Conservation (phyloP, 1,284 basidiomycete species). For the Meripilus lineatus region DNA sequence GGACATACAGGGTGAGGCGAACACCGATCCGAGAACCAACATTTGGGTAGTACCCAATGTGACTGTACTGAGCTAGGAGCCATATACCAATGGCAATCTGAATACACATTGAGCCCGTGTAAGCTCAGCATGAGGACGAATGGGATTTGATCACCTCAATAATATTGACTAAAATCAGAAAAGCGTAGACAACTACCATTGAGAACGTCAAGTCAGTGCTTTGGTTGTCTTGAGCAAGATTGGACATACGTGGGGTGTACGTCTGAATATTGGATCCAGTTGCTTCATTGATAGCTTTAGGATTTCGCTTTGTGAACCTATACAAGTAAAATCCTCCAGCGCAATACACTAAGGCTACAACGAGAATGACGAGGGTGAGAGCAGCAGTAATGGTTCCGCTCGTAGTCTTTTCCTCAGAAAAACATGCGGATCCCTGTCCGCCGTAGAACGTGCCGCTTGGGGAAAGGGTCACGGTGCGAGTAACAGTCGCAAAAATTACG, state of each 20-base stretch:
- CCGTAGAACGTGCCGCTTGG: too few species aligned
- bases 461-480: too few species aligned
- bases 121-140: conserved; percentile 1
- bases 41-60: conserved; percentile 45
- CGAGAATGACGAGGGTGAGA: conserved; percentile 40
- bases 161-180: conserved; percentile 42
- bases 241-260: conserved; percentile 43
- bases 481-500: too few species aligned
- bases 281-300: conserved; percentile 43
- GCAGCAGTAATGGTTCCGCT: conserved; percentile 18
- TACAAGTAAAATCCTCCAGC: conserved; percentile 43
- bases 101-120: conserved; percentile 1
- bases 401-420: too few species aligned
- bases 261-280: conserved; percentile 41
- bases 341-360: conserved; percentile 44
- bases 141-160: too few species aligned
- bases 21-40: conserved; percentile 33
- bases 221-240: background rate
- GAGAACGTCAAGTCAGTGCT: background rate
- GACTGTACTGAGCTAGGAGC: conserved; percentile 49
- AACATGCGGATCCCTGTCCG: too few species aligned
- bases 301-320: conserved; percentile 38
- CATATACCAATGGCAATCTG: conserved; percentile 50
- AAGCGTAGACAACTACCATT: conserved; percentile 39
- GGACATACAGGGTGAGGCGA: conserved; percentile 42